Evolutionary conservation across 2,329 filamentous ascomycete genomes (phyloP), one percentile per base, ranked within the genome.

Genomic region (Colletotrichum spinosum): DNA sequence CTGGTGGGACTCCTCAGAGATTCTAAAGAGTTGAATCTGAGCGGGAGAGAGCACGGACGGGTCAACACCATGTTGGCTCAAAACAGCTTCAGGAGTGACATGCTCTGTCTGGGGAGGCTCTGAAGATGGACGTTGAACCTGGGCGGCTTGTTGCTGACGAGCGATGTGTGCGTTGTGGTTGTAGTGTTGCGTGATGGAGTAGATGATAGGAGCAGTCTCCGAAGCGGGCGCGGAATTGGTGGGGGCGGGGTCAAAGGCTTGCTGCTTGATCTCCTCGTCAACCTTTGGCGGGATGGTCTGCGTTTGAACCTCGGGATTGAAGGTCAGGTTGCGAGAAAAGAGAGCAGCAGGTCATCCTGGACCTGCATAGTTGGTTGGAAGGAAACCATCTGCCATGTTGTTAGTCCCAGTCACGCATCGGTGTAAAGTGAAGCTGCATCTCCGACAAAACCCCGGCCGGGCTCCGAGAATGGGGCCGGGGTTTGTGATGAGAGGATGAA

Each of bases 341-440:
- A 97, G 88, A 65, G 86, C 82, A n/a, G 90, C 86, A 97, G 90
- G 71, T 97, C 94, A 69, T 97, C 92, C 75, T 94, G 89, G 72
- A 89, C 86, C 77, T 91, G 88, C 81, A 87, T 85, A 68, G 79
- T 83, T 56, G 70, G 55, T 58, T 73, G 70, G 69, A 79, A 68
- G 71, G 79, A 79, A 65, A 76, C 78, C 79, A 81, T 81, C 53
- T 62, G 10, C 70, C 72, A 73, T 46, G 15, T 8, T 42, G 64
- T 68, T 51, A 67, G 67, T 25, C 25, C 25, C 4, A 25, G 25
- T 25, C 25, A 4, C 25, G 25, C 25, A 25, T 25, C 25, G 25
- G 25, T 25, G 25, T 25, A 25, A 25, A 5, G 25, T 25, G 25
- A 25, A 25, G 4, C 4, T 25, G 25, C 61, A 55, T 65, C 35